Conservation (phyloP, 345 rosid genomes). For the sweet orange (Citrus sinensis) region DVS_A1.0 CM039161.1:2874001-2874500, state of each 20-base stretch:
- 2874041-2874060: slow-evolving; percentile 40
- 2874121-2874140: neutral
- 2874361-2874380: neutral
- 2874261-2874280: too few relatives aligned
- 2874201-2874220: neutral
- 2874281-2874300: too few relatives aligned
- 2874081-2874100: slow-evolving; percentile 26
- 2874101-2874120: slow-evolving; percentile 21
- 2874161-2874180: neutral
- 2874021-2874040: slow-evolving; percentile 34
- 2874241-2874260: too few relatives aligned
- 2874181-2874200: neutral
- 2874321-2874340: neutral
- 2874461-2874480: too few relatives aligned
- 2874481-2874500: too few relatives aligned
- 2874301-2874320: too few relatives aligned
- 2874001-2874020: slow-evolving; percentile 19
- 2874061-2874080: slow-evolving; percentile 26
- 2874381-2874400: neutral
- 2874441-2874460: too few relatives aligned
- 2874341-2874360: neutral
- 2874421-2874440: neutral
- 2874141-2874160: neutral
- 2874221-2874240: neutral
- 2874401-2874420: neutral